These are phyloP conservation scores for Conringia planisiliqua DNA, from an alignment of 345 rosid genomes.

Conservation along the genomic window DNA sequence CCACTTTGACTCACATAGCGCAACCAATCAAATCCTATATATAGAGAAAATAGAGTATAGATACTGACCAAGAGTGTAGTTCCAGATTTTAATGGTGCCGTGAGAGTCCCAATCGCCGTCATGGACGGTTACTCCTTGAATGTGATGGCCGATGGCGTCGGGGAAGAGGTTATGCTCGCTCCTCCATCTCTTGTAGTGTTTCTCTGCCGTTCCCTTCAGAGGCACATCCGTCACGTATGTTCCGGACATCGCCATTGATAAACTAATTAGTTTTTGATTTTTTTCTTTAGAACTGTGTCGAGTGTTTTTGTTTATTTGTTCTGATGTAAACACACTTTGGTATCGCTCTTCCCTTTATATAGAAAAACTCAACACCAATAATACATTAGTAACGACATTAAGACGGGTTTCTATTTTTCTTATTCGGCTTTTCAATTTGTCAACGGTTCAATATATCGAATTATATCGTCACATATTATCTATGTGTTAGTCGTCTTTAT, in stretches of 20 bases:
- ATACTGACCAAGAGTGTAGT: neutral
- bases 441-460: neutral
- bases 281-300: neutral
- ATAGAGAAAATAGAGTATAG: neutral
- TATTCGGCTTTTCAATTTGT: too few relatives aligned
- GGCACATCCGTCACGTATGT: constrained; percentile 22
- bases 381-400: neutral
- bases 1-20: too few relatives aligned
- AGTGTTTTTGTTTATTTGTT: neutral
- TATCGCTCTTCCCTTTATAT: neutral
- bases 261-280: neutral
- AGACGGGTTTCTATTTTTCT: too few relatives aligned
- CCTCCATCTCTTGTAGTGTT: constrained; percentile 25
- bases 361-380: neutral
- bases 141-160: constrained; percentile 10
- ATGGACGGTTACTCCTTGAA: constrained; percentile 6
- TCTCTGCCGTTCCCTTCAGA: constrained; percentile 7
- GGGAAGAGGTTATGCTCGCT: constrained; percentile 8
- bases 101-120: constrained; percentile 24
- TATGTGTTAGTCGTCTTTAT: too few relatives aligned
- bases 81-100: constrained; percentile 14
- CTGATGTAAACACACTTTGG: neutral
- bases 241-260: constrained; percentile 16
- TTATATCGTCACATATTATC: too few relatives aligned
- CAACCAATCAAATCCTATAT: too few relatives aligned